Evolutionary conservation across 257 asterid genomes (phyloP).

Genomic region (Solanum megistacrolobum): DNA sequence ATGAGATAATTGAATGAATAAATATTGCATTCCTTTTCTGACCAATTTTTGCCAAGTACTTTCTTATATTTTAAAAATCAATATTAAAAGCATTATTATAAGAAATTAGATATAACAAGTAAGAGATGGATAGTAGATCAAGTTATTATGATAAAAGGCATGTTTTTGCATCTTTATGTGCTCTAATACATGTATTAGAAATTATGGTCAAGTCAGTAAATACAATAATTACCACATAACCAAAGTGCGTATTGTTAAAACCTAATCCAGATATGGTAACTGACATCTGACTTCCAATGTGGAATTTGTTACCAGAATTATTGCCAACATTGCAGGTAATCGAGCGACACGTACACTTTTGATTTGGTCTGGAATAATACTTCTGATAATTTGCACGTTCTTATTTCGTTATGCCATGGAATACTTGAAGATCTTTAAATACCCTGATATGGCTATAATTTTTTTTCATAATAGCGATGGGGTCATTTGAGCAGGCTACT

Average conservation of each 20-base stretch:
- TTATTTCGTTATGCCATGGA: neutral
- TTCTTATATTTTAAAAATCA: neutral
- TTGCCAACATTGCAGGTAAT: neutral
- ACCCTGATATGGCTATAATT: neutral
- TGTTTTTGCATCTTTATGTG: neutral
- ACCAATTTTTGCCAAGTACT: neutral
- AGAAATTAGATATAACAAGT: neutral
- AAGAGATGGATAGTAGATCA: neutral
- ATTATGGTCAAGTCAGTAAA: neutral
- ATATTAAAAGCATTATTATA: neutral
- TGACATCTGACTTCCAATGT: neutral
- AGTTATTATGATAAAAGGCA: neutral
- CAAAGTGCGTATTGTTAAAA: neutral
- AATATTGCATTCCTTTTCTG: neutral
- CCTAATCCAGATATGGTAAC: neutral
- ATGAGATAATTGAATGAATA: neutral
- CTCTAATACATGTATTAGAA: neutral
- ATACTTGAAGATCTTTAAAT: neutral
- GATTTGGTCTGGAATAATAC: neutral
- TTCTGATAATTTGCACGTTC: neutral
- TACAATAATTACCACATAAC: neutral
- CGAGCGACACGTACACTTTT: neutral
- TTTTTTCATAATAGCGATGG: neutral
- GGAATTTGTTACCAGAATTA: neutral
- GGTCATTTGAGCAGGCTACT: neutral